Conservation (phyloP, 371 early-diverging fungal species). For the Mortierella sp. region DNA sequence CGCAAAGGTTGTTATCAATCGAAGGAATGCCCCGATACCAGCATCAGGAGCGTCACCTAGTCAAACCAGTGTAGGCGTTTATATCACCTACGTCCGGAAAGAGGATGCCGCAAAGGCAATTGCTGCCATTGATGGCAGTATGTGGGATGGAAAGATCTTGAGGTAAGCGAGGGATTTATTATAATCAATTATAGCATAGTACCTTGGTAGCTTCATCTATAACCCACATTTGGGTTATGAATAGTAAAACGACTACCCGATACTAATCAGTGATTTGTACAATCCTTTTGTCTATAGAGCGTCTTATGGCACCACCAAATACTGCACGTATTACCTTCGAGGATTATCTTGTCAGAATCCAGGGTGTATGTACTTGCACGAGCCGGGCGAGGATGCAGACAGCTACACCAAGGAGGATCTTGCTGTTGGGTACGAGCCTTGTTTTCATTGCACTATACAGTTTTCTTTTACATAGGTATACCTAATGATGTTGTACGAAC, state of each 20-base stretch:
- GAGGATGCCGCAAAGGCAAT: slow-evolving; percentile 94
- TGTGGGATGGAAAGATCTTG: slow-evolving; percentile 88
- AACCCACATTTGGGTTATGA: neutral
- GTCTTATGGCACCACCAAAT: slow-evolving; percentile 97
- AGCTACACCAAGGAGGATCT: slow-evolving; percentile 75
- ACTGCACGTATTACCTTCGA: slow-evolving; percentile 95
- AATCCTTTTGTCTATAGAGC: slow-evolving; percentile 64
- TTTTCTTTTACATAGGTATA: neutral
- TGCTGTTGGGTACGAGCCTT: slow-evolving; percentile 65
- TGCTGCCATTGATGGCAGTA: slow-evolving; percentile 92
- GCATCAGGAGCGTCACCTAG: slow-evolving; percentile 61
- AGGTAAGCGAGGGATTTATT: slow-evolving; percentile 59
- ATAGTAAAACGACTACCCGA: too few relatives aligned
- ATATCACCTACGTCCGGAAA: slow-evolving; percentile 88
- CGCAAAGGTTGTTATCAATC: slow-evolving; percentile 74
- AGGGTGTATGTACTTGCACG: slow-evolving; percentile 95
- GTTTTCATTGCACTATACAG: neutral
- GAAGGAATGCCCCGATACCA: slow-evolving; percentile 70
- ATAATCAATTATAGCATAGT: neutral
- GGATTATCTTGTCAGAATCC: slow-evolving; percentile 93
- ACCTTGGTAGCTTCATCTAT: neutral
- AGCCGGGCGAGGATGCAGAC: slow-evolving; percentile 93
- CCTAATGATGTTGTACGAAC: too few relatives aligned
- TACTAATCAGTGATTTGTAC: too few relatives aligned
- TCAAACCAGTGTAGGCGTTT: slow-evolving; percentile 75